Conservation (phyloP, 768 basidiomycete genomes). For the Lactarius psammicola region DNA sequence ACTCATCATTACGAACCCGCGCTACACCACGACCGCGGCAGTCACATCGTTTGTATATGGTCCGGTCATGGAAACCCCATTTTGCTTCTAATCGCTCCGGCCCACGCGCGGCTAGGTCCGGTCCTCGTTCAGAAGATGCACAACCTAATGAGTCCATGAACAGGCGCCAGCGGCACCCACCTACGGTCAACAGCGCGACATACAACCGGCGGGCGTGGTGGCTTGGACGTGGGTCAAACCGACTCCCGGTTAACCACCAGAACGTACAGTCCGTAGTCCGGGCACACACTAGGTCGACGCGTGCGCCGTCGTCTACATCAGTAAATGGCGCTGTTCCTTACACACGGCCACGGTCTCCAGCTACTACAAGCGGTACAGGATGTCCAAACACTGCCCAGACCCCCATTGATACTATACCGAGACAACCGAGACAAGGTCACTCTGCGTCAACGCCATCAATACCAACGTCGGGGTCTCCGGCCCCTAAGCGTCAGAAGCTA, state of each 20-base stretch:
- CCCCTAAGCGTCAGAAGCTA: constrained; percentile 16
- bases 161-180: constrained; percentile 18
- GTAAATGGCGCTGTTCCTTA: background rate
- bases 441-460: background rate
- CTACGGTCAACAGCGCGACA: constrained; percentile 8
- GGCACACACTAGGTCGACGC: background rate
- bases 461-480: background rate
- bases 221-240: background rate
- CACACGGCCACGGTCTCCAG: constrained; percentile 1
- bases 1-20: background rate
- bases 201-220: background rate
- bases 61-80: constrained; percentile 18
- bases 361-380: background rate
- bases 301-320: background rate
- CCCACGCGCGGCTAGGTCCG: background rate
- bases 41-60: constrained; percentile 5
- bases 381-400: background rate
- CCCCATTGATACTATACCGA: background rate
- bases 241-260: background rate
- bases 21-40: background rate
- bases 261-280: background rate
- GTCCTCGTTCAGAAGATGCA: constrained; percentile 21
- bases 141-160: constrained; percentile 27
- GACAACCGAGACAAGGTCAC: background rate
- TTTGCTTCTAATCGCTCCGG: background rate